Evolutionary conservation across 305 asterid species (phyloP).

Genomic region (Fraxinus sp.): DNA sequence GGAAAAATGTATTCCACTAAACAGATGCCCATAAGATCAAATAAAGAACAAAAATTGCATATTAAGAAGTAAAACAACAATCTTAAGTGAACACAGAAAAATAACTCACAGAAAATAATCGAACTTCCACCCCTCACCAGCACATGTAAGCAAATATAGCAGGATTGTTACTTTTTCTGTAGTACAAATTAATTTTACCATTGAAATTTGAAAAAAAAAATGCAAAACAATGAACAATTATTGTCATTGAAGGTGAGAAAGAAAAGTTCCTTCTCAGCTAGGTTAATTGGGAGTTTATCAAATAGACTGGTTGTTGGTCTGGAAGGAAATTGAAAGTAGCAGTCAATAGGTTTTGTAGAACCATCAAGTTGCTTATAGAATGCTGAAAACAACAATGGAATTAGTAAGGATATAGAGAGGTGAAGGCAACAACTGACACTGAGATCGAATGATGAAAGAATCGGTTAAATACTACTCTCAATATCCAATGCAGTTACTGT

Average conservation of each 20-base stretch:
- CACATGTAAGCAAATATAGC: not conserved
- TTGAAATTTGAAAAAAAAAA: not conserved
- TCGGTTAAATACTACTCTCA: not conserved
- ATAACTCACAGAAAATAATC: not conserved
- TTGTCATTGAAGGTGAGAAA: not conserved
- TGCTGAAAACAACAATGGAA: not conserved
- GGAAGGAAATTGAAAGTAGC: not conserved
- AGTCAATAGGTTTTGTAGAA: not conserved
- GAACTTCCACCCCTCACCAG: not conserved
- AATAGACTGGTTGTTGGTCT: not conserved
- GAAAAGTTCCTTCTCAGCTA: not conserved
- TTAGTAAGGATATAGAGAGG: not conserved
- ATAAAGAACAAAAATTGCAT: not conserved
- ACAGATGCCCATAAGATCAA: not conserved
- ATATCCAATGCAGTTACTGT: not conserved
- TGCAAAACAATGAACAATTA: not conserved
- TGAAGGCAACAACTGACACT: not conserved
- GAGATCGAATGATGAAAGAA: not conserved
- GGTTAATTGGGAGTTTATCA: not conserved
- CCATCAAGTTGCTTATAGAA: not conserved
- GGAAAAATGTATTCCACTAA: not conserved
- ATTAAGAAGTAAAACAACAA: not conserved
- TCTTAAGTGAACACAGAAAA: not conserved
- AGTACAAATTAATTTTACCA: not conserved
- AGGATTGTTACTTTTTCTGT: not conserved